These are phyloP conservation scores for Moesziomyces parantarcticus DNA, from an alignment of 1,284 basidiomycete genomes.

Conservation along the genomic window DNA sequence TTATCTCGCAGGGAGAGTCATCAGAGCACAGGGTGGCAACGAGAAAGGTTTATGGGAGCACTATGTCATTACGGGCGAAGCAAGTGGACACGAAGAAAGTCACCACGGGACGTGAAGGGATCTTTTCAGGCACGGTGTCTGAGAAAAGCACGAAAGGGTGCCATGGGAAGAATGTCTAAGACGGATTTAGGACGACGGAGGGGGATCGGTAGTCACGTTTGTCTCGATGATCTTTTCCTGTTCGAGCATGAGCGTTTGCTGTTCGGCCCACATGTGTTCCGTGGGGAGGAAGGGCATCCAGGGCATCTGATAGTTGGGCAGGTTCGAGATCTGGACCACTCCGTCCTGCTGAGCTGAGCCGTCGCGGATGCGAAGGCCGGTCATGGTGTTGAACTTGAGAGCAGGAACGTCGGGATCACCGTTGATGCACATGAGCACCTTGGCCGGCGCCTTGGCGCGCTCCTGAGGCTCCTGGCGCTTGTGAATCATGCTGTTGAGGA, in stretches of 20 bases:
- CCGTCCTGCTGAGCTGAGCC: conserved; percentile 11
- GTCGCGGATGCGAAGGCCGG: conserved; percentile 36
- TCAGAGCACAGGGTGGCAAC: no score
- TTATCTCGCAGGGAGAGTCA: no score
- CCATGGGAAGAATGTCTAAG: no score
- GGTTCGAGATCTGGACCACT: conserved; percentile 32
- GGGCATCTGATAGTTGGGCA: conserved; percentile 35
- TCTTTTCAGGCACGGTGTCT: no score
- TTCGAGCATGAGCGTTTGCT: conserved; percentile 34
- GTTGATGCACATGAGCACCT: conserved; percentile 47
- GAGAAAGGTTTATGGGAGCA: no score
- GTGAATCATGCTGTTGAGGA: conserved; percentile 5
- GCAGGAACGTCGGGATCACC: conserved; percentile 29
- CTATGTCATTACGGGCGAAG: no score
- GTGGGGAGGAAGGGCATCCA: conserved; percentile 52
- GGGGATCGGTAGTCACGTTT: conserved; percentile 17
- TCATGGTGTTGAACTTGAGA: conserved; percentile 46
- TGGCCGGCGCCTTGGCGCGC: conserved; percentile 1
- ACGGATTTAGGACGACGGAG: conserved; percentile 2
- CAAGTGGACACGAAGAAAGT: no score
- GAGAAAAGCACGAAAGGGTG: no score
- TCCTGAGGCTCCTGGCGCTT: conserved; percentile 11
- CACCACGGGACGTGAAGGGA: no score
- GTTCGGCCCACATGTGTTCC: conserved; percentile 37
- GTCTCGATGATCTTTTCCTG: conserved; percentile 36